These are phyloP conservation scores for Penicillium sp. DNA, from an alignment of 2,329 filamentous ascomycete species.

Conservation along the genomic window DNA sequence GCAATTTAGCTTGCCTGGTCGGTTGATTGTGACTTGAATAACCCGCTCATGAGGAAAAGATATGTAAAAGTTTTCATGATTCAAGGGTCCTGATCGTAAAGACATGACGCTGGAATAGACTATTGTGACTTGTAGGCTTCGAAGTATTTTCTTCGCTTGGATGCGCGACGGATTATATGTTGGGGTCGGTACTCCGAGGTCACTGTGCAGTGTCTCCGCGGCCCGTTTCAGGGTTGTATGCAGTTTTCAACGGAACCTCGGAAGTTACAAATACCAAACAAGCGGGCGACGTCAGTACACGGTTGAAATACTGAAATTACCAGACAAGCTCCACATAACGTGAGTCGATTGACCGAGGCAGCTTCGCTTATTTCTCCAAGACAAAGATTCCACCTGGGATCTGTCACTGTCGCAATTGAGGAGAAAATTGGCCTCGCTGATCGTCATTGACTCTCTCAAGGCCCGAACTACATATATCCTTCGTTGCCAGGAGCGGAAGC, in stretches of 20 bases:
- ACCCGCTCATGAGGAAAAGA: slow-evolving; percentile 44
- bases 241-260: slow-evolving; percentile 7
- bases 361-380: neutral
- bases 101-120: slow-evolving; percentile 21
- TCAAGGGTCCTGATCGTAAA: slow-evolving; percentile 17
- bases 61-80: slow-evolving; percentile 24
- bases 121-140: neutral
- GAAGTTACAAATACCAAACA: neutral
- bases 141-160: neutral
- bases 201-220: no score
- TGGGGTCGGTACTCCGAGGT: neutral
- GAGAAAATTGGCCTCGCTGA: slow-evolving; percentile 1
- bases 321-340: neutral
- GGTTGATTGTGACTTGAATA: slow-evolving; percentile 43
- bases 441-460: neutral
- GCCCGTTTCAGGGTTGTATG: neutral
- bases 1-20: slow-evolving; percentile 42
- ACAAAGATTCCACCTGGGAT: neutral
- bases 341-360: neutral
- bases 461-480: slow-evolving; percentile 5
- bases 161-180: slow-evolving; percentile 2
- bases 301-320: neutral
- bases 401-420: neutral
- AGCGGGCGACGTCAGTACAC: neutral
- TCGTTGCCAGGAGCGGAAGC: no score